phyloP scores from a whole-genome alignment of 768 basidiomycete genomes.

The Sporobolomyces pararoseus region DNA sequence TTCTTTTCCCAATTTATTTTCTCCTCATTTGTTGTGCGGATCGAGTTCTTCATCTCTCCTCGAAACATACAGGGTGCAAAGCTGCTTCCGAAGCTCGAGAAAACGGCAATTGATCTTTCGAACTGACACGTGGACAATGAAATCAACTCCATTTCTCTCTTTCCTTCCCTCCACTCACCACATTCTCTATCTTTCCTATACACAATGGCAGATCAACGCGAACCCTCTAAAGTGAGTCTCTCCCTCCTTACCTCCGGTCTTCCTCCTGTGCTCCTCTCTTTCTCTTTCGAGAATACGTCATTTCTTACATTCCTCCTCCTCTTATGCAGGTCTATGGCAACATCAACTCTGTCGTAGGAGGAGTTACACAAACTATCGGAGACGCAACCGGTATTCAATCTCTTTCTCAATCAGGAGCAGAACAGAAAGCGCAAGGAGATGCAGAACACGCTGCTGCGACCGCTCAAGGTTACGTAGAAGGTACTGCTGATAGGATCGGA shows the following conservation, averaged over 20 bases:
- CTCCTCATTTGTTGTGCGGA: too few species aligned
- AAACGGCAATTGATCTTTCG: background rate
- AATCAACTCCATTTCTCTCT: background rate
- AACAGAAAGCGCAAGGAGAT: constrained; percentile 21
- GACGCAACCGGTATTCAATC: constrained; percentile 26
- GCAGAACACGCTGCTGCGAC: constrained; percentile 38
- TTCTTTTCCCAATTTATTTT: too few species aligned
- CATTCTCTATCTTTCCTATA: background rate
- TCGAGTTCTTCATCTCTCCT: too few species aligned
- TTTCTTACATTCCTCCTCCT: background rate
- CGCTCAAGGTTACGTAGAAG: constrained; percentile 32
- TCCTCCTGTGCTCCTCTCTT: background rate
- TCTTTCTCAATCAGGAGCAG: constrained; percentile 22
- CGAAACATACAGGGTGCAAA: too few species aligned
- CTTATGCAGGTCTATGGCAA: constrained; percentile 12
- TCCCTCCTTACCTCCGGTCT: background rate
- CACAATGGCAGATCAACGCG: constrained; percentile 18
- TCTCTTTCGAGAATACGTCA: background rate
- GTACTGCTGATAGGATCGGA: constrained; percentile 19
- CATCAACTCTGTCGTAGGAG: constrained; percentile 30
- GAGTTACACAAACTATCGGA: constrained; percentile 22
- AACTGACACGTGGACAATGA: too few species aligned
- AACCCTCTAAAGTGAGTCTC: constrained; percentile 20
- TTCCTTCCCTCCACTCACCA: background rate
- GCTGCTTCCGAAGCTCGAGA: too few species aligned